Percentiles rank a stretch among this genome's conserved stretches.
Evolutionary conservation across 2,329 filamentous ascomycete species (phyloP).

Genomic region (Colletotrichum neosansevieriae): DNA sequence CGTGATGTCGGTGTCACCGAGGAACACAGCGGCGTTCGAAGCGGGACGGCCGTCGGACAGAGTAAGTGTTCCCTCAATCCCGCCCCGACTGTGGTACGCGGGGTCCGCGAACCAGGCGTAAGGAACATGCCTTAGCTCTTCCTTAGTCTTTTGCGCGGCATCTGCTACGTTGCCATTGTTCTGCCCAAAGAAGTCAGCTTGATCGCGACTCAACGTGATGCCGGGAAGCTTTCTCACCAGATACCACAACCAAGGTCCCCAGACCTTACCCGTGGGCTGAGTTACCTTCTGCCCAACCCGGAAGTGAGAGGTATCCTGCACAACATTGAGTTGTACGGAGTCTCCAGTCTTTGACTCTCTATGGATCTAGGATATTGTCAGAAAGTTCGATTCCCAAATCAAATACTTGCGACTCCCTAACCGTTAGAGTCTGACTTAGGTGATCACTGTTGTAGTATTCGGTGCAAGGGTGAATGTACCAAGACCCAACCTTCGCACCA

Average conservation of each 20-base stretch:
- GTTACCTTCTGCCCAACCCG: slow-evolving; percentile 31
- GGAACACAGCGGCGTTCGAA: slow-evolving; percentile 57
- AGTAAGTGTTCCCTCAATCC: slow-evolving; percentile 53
- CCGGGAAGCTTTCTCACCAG: slow-evolving; percentile 12
- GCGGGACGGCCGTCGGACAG: slow-evolving; percentile 60
- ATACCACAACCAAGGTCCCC: slow-evolving; percentile 41
- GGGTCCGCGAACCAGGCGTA: slow-evolving; percentile 58
- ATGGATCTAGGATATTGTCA: slow-evolving; percentile 23
- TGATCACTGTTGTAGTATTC: slow-evolving; percentile 39
- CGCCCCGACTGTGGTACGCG: slow-evolving; percentile 57
- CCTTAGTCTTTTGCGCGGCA: slow-evolving; percentile 48
- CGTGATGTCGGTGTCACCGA: slow-evolving; percentile 56
- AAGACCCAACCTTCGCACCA: slow-evolving; percentile 30
- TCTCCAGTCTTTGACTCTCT: slow-evolving; percentile 39
- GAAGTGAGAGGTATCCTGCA: slow-evolving; percentile 39
- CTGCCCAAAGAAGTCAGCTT: slow-evolving; percentile 49
- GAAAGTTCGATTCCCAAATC: not conserved
- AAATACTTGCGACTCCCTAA: not conserved
- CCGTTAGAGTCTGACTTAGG: slow-evolving; percentile 36
- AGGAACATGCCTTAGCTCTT: slow-evolving; percentile 55
- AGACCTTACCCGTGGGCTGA: slow-evolving; percentile 33
- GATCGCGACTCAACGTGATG: not conserved
- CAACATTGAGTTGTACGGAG: slow-evolving; percentile 37
- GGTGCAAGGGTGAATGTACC: slow-evolving; percentile 37
- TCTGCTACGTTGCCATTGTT: slow-evolving; percentile 58